Evolutionary conservation across 2,329 filamentous ascomycete genomes (phyloP).

Genomic region (Gnomoniopsis smithogilvyi): DNA sequence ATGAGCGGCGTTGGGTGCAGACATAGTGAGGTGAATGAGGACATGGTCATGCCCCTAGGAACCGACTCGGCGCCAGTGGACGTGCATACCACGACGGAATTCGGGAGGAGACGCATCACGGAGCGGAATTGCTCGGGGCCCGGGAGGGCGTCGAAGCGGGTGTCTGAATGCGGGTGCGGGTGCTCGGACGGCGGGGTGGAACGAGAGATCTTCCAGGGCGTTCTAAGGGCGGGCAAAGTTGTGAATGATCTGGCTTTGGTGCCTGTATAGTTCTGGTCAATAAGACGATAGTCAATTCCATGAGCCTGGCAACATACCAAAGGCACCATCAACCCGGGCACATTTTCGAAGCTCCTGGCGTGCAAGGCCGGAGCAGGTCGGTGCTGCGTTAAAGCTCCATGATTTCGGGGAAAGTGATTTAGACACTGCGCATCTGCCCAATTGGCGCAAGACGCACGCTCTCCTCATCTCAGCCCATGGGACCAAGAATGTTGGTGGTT

Average conservation of each 20-base stretch:
- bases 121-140: conserved; percentile 47
- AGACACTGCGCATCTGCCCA: conserved; percentile 23
- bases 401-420: background rate
- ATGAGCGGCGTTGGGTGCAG: conserved; percentile 49
- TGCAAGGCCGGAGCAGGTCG: conserved; percentile 1
- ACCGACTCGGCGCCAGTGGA: conserved; percentile 25
- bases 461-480: conserved; percentile 30
- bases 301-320: background rate
- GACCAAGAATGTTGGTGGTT: conserved; percentile 1
- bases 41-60: conserved; percentile 54
- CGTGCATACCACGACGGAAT: conserved; percentile 56
- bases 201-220: conserved; percentile 28
- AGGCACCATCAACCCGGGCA: background rate
- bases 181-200: conserved; percentile 33
- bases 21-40: conserved; percentile 55
- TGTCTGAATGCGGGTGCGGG: conserved; percentile 23
- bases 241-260: background rate
- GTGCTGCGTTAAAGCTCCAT: conserved; percentile 1
- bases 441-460: conserved; percentile 27
- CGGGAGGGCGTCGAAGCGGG: conserved; percentile 17
- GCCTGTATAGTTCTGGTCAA: background rate
- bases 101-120: conserved; percentile 51
- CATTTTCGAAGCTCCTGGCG: background rate
- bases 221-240: background rate
- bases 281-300: background rate